phyloP scores from a whole-genome alignment of 2,329 filamentous ascomycete species.

The Ophiobolus disseminans region DNA sequence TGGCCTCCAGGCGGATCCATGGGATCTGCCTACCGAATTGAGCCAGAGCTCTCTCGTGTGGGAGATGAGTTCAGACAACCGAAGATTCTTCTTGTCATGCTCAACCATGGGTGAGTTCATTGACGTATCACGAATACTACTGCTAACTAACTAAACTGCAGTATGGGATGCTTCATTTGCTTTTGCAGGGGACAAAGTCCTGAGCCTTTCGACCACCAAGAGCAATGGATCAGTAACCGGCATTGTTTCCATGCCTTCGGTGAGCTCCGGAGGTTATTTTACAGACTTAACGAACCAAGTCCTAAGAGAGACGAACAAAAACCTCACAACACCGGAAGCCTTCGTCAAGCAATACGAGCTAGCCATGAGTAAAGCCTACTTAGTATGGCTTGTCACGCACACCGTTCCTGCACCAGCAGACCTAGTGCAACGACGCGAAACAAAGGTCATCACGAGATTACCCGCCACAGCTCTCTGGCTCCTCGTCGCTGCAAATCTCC shows the following conservation, averaged over 20 bases:
- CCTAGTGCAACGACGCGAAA: conserved; percentile 10
- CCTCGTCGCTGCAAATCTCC: conserved; percentile 19
- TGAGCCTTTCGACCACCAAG: conserved; percentile 2
- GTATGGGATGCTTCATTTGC: conserved; percentile 7
- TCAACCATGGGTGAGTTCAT: too few species aligned
- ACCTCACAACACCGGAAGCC: conserved; percentile 4
- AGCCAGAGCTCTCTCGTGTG: too few species aligned
- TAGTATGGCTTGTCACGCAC: conserved; percentile 12
- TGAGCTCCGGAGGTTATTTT: background rate
- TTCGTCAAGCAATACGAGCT: conserved; percentile 14
- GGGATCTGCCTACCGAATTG: too few species aligned
- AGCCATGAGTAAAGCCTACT: conserved; percentile 16
- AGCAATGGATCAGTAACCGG: conserved; percentile 20
- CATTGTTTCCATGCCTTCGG: conserved; percentile 11
- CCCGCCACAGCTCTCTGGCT: conserved; percentile 20
- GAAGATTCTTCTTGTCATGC: too few species aligned
- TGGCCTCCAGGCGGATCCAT: too few species aligned
- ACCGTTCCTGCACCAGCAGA: conserved; percentile 2
- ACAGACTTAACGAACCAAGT: too few species aligned
- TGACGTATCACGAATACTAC: conserved; percentile 16
- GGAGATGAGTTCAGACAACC: too few species aligned
- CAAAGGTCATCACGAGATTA: conserved; percentile 18
- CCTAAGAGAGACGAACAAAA: too few species aligned
- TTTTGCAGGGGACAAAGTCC: background rate
- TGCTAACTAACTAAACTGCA: conserved; percentile 1